A percentile compares a stretch with the other conserved stretches of the same genome.
Conservation (phyloP, 1,139 yeast species). For the Magnusiomyces sp. region DNA sequence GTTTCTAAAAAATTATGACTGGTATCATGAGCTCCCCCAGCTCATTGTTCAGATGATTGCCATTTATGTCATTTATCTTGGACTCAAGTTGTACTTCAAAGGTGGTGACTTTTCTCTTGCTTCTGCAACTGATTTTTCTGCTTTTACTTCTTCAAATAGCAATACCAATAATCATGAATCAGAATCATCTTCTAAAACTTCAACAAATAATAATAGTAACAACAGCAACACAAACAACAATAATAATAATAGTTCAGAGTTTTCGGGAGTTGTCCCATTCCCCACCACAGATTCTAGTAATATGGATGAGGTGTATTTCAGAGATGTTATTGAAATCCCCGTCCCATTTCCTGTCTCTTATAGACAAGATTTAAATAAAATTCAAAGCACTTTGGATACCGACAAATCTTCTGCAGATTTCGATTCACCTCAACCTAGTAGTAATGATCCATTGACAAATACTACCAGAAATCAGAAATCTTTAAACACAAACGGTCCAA, state of each 20-base stretch:
- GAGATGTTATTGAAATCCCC: slow-evolving; percentile 1
- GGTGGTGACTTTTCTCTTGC: not conserved
- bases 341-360: not conserved
- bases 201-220: not conserved
- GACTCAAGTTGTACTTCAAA: slow-evolving; percentile 12
- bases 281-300: not conserved
- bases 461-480: not conserved
- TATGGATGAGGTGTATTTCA: not conserved
- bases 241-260: not conserved
- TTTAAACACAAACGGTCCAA: not conserved
- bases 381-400: not conserved
- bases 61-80: slow-evolving; percentile 26
- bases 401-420: not conserved
- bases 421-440: slow-evolving; percentile 8
- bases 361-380: not conserved
- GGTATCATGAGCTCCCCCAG: slow-evolving; percentile 26
- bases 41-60: slow-evolving; percentile 25
- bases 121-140: too few species aligned
- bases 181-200: too few species aligned
- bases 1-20: slow-evolving; percentile 23
- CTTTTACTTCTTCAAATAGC: not conserved
- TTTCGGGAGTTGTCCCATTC: too few species aligned
- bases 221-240: not conserved
- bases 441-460: not conserved
- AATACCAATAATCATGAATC: not conserved